These are phyloP conservation scores for Elsinoe ampelina DNA, from an alignment of 2,329 filamentous ascomycete genomes.

Conservation along the genomic window DNA sequence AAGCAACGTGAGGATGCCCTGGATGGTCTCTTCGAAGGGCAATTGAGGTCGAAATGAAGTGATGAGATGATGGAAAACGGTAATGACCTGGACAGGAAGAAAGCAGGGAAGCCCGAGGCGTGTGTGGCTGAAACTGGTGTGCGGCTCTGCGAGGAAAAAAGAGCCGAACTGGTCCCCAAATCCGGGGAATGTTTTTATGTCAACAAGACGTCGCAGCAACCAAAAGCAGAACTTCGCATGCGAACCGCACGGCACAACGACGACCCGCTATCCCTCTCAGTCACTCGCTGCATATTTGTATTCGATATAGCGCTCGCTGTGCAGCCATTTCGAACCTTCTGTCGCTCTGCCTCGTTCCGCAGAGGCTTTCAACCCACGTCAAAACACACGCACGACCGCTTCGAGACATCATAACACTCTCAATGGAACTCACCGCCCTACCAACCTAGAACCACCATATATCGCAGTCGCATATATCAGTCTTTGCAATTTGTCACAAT, in stretches of 20 bases:
- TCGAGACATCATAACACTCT: not conserved
- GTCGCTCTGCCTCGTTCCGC: not conserved
- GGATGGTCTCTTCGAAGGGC: not conserved
- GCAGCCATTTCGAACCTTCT: not conserved
- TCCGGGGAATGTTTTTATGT: not conserved
- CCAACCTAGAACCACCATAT: not conserved
- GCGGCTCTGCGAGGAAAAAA: not conserved
- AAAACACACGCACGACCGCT: not conserved
- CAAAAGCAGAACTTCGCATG: not conserved
- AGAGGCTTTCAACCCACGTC: not conserved
- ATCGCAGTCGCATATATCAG: not conserved
- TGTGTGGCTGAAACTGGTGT: not conserved
- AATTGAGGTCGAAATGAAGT: not conserved
- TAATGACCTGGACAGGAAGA: not conserved
- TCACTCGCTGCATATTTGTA: conserved; percentile 9
- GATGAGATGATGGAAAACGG: not conserved
- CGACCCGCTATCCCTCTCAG: not conserved
- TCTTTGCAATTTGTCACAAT: conserved; percentile 11
- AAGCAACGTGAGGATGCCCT: not conserved
- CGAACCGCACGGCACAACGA: conserved; percentile 5
- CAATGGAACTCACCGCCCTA: not conserved
- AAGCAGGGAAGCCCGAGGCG: too few species aligned
- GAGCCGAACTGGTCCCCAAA: not conserved
- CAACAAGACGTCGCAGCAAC: not conserved
- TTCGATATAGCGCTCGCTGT: not conserved